Evolutionary conservation across 768 basidiomycete species (phyloP), one percentile per base, ranked within the genome.

Genomic region (Trametes coccinea): DNA sequence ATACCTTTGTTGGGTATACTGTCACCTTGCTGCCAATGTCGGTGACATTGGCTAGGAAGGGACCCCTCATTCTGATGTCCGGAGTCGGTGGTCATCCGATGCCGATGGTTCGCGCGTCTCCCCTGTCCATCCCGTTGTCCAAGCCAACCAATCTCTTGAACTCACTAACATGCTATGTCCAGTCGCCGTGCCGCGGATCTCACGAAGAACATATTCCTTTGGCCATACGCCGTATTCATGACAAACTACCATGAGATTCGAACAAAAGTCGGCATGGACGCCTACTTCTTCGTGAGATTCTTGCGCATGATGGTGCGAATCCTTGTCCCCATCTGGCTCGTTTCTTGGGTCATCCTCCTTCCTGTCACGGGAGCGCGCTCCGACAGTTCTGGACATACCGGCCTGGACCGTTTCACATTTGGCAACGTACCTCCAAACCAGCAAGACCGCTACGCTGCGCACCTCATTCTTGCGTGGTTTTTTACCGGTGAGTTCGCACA

Each of bases 241-340:
- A 80, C 87, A 2, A 83, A 93, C 69, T 85, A 87, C 68, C 75
- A 75, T 31, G 80, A 79, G 27, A 85, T 92, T 59, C 81, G 85
- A 61, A 76, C 77, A 45, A 80, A 83, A 45, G 95, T 94, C 63
- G 93, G 93, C 30, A 78, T 90, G 60, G 96, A 98, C 72, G 91
- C 94, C 14, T 99, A 96, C 76, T 88, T 95, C 70, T 99, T 91
- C 67, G 88, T 97, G 47, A 89, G 93, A 55, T 98, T 92, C 73
- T 79, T 92, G 31, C 85, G 88, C 51, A 87, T 98, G 80, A 90
- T 97, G 84, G 72, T 86, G 52, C 83, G 87, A 65, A 77, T 95
- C 29, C 81, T 98, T 71, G 67, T 95, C 5, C 95, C 97, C 27
- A 92, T 97, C 69, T 99, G 93, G 95, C 63, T 93, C 51, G 31